Conservation (phyloP, 2,329 filamentous ascomycete genomes). For the Aspergillus sp. region DNA sequence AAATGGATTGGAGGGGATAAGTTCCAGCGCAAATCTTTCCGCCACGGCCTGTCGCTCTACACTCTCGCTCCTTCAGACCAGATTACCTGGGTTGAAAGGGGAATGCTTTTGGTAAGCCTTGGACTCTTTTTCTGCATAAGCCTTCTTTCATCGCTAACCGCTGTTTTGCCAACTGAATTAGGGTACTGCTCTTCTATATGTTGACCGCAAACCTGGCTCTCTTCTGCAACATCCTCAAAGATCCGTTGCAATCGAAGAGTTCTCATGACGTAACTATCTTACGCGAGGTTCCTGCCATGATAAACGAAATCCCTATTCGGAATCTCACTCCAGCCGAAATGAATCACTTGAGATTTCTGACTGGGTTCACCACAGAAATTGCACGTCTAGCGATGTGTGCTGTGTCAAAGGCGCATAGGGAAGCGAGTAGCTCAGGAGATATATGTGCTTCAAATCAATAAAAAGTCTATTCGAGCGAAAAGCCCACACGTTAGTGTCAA, state of each 20-base stretch:
- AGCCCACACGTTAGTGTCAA: no score
- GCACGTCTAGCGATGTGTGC: neutral
- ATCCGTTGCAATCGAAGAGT: slow-evolving; percentile 34
- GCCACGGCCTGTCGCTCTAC: neutral
- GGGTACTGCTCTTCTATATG: slow-evolving; percentile 49
- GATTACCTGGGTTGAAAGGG: neutral
- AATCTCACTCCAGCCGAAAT: slow-evolving; percentile 4
- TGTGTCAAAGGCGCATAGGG: neutral
- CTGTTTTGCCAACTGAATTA: no score
- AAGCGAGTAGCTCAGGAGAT: no score
- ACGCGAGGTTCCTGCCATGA: neutral
- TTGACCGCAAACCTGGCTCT: slow-evolving; percentile 45
- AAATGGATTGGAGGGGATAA: neutral
- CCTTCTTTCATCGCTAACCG: neutral
- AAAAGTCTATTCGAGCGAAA: no score
- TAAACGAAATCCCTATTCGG: slow-evolving; percentile 3
- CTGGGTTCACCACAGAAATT: slow-evolving; percentile 6
- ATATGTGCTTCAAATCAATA: no score
- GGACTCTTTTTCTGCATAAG: no score
- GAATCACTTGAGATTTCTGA: slow-evolving; percentile 4
- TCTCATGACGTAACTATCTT: slow-evolving; percentile 40
- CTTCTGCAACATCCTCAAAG: slow-evolving; percentile 45
- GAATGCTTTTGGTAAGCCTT: neutral
- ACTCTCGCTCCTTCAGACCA: neutral
- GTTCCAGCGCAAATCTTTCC: neutral